Base-by-base conservation (phyloP, 2,329 filamentous ascomycete species). In the Hypocrella siamensis region DNA sequence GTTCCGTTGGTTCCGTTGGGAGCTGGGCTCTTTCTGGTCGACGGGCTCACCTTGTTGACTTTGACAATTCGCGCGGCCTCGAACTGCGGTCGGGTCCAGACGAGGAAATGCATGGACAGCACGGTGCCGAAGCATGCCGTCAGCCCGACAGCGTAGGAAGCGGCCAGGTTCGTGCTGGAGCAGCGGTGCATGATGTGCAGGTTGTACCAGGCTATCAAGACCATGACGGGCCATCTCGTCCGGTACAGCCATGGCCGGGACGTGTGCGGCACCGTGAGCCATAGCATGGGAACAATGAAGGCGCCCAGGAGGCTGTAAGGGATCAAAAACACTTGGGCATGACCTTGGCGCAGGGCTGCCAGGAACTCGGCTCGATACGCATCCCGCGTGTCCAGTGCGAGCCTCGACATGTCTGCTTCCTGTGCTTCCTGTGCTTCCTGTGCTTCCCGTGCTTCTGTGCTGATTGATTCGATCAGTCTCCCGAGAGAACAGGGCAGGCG, bases 81-180 rank as follows among this genome's bases (percentile, higher is more conserved):
- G 45, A 63, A 65, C 46, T 76, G 72, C 4, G 70, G 68, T 14
- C 56, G 51, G 28, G 57, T 64, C 52, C 67, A 69, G 2, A 75
- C 47, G 17, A 77, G 46, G 42, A 70, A 46, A 15, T 60, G 58
- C 33, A 64, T 42, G 22, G 49, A 57, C 49, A 59, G 61, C 14
- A 75, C 46, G 9, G 65, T 61, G 1, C 61, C 58, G 65, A 65
- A 76, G 4, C 52, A 47, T 4, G 55, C 56, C 24, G 63, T 43
- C 30, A 76, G 42, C 0, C 73, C 73, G 2, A 54, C 47, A 2
- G 51, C 57, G 39, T 73, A 76, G 2, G 61, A 57, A 9, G 51
- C 46, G 12, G 60, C 67, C 35, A 66, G 55, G 41, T 69, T 72
- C 6, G 52, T 46, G 44, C 70, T 74, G 5, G 63, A 62, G 15